phyloP scores from a whole-genome alignment of 345 rosid genomes.

The Eucalyptus shirleyi region DNA sequence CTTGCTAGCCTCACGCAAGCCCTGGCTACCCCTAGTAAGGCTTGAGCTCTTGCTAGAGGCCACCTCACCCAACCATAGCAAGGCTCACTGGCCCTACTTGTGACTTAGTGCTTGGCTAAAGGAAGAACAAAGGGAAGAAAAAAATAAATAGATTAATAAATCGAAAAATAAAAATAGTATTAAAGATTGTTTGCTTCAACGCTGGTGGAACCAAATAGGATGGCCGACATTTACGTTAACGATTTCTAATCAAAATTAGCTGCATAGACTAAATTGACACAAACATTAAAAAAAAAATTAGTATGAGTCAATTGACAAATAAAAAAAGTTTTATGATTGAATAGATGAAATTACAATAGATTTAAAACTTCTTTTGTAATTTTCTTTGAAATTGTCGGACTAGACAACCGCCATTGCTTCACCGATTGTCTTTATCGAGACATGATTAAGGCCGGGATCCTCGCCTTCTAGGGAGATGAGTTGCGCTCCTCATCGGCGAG shows the following conservation, averaged over 20 bases:
- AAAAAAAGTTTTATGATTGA: too few species aligned
- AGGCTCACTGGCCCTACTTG: fast-evolving
- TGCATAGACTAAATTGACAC: fast-evolving
- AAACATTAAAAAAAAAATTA: fast-evolving
- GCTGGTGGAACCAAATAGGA: fast-evolving
- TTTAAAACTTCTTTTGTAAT: fast-evolving
- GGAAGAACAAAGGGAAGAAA: fast-evolving
- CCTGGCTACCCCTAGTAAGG: background rate
- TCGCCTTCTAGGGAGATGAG: background rate
- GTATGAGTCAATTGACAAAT: too few species aligned
- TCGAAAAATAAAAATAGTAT: too few species aligned
- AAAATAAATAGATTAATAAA: too few species aligned
- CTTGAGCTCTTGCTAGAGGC: background rate
- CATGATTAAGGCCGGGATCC: background rate
- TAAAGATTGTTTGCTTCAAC: fast-evolving
- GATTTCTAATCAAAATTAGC: too few species aligned
- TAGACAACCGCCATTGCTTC: fast-evolving
- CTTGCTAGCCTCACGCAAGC: fast-evolving
- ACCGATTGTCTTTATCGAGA: background rate
- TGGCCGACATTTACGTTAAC: fast-evolving
- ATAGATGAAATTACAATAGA: fast-evolving
- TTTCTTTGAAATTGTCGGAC: fast-evolving
- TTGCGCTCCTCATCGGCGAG: background rate
- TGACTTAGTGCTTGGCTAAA: background rate
- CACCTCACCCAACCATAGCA: background rate